Evolutionary conservation across 1,284 basidiomycete genomes (phyloP).

Genomic region (Hortiboletus rubellus): DNA sequence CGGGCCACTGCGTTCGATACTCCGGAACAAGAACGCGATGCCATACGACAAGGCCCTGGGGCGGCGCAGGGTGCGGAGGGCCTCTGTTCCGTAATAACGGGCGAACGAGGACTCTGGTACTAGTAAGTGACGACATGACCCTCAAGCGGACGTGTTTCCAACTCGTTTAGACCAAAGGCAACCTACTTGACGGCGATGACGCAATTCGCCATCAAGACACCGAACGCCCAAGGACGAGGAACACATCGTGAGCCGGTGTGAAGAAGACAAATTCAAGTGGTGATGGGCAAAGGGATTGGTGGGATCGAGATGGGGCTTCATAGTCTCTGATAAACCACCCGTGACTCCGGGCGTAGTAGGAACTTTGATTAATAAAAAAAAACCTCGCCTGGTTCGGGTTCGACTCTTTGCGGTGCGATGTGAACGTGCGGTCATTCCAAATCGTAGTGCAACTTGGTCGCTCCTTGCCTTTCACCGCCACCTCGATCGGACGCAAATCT

Average conservation of each 20-base stretch:
- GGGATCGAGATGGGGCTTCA: neutral
- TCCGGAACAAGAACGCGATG: slow-evolving; percentile 11
- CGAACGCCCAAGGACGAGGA: slow-evolving; percentile 6
- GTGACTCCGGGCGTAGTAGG: neutral
- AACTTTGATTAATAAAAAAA: too few relatives aligned
- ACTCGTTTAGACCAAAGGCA: neutral
- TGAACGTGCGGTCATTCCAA: too few relatives aligned
- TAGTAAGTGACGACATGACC: neutral
- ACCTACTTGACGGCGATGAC: neutral
- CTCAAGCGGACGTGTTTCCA: neutral
- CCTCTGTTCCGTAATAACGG: slow-evolving; percentile 4
- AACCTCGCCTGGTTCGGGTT: neutral
- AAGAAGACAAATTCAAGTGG: neutral
- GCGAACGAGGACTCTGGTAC: neutral
- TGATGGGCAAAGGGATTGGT: slow-evolving; percentile 5
- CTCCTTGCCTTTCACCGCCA: too few relatives aligned
- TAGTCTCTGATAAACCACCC: neutral
- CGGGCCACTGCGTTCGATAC: slow-evolving; percentile 18
- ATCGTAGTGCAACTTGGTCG: too few relatives aligned
- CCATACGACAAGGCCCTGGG: slow-evolving; percentile 9
- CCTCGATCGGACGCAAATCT: too few relatives aligned
- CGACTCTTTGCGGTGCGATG: too few relatives aligned
- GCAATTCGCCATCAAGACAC: neutral
- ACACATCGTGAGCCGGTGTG: neutral
- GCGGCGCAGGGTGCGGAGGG: neutral